Base-by-base conservation (phyloP, 2,329 filamentous ascomycete species). In the Tricladium varicosporioides region DNA sequence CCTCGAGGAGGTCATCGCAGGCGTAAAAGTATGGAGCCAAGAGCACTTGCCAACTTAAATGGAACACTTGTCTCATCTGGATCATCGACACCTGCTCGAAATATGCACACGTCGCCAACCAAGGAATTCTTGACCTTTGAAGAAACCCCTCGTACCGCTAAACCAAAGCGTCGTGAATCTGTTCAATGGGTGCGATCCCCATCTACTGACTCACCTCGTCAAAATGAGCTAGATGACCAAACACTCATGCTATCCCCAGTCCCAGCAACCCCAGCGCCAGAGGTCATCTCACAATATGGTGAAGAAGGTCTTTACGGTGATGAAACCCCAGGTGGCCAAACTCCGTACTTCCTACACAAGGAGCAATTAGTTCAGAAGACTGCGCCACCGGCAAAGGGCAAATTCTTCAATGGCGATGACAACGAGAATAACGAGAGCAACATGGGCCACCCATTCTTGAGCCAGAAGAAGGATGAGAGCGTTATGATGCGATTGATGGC, bases 1-100 rank as follows among this genome's bases (percentile, higher is more conserved):
- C 87, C 89, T 15, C 86, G 88, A 1, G 87, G 88, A 15, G 87
- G 87, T 8, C 81, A 81, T 50, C 85, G 88, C 54, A 84, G 89
- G 51, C 82, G 89, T 53, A 92, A 91, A 78, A 90, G 85, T 64
- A 92, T 93, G 87, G 89, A 92, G 70, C 89, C 89, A 11, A 84
- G 81, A 63, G 82, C 85, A 1, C 73, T 92, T 18, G 80, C 83
- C 56, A 90, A 91, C 64, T 69, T 84, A 59, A 90, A 91, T 60
- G 86, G 86, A 46, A 84, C 78, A 1, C 74, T 89, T 0, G 75
- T 87, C 19, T 73, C 73, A 48, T 74, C 74, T 5, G 68, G 69
- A 52, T 57, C 61, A 36, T 63, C 61, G 19, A 70, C 63, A 15
- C 67, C 63, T 44, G 54, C 56, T 44, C 62, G 61, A n/a, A 68